A percentile compares a stretch with the other conserved stretches of the same genome.
phyloP scores from a whole-genome alignment of 306 rosid genomes.

The Medicago ruthenica region DNA sequence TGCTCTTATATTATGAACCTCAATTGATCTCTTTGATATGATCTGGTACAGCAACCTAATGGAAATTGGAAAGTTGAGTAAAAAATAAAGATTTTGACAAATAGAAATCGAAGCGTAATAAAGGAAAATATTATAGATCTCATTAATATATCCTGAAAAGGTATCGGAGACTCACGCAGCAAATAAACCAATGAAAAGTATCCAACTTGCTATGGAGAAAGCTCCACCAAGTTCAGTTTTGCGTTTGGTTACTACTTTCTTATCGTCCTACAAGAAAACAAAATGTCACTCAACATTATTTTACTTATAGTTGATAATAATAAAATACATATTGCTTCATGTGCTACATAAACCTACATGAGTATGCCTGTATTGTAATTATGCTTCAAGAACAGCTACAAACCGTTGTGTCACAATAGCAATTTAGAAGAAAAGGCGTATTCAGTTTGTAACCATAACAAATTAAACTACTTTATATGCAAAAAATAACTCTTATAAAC shows the following conservation, averaged over 20 bases:
- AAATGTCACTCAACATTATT: conserved; percentile 14
- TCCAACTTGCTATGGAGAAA: conserved; percentile 97
- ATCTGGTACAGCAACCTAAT: conserved; percentile 93
- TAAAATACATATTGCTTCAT: conserved; percentile 18
- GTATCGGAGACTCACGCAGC: conserved; percentile 79
- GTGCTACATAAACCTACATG: background rate
- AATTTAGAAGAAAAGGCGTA: conserved; percentile 29
- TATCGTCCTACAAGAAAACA: conserved; percentile 73
- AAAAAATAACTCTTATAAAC: background rate
- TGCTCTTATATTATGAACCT: conserved; percentile 91
- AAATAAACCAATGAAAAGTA: conserved; percentile 85
- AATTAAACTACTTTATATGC: conserved; percentile 1
- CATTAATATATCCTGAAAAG: background rate
- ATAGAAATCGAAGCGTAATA: conserved; percentile 8
- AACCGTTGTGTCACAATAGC: background rate
- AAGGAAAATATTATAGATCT: too few species aligned
- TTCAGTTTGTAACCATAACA: conserved; percentile 21
- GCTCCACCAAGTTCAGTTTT: conserved; percentile 99
- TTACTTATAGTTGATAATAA: background rate
- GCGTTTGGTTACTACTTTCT: conserved; percentile 80
- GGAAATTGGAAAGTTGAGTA: conserved; percentile 59
- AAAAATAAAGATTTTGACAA: conserved; percentile 44
- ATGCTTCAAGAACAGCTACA: conserved; percentile 30
- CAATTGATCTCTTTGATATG: conserved; percentile 87
- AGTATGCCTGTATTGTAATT: conserved; percentile 7